These are phyloP conservation scores for Stropharia rugosoannulata DNA, from an alignment of 768 basidiomycete species.

Conservation along the genomic window DNA sequence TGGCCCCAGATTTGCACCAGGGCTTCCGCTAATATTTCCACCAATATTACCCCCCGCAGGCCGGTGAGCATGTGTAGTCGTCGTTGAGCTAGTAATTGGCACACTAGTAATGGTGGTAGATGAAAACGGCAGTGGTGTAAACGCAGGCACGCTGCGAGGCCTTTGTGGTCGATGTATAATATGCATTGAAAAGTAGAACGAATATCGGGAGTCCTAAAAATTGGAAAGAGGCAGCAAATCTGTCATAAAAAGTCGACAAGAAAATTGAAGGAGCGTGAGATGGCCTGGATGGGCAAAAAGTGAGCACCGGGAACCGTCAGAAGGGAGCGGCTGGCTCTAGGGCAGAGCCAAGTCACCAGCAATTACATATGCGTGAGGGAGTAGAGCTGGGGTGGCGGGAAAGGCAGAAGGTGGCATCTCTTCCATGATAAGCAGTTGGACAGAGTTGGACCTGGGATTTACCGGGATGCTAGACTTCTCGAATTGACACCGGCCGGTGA, in stretches of 20 bases:
- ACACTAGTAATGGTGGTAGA: neutral
- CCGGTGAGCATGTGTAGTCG: neutral
- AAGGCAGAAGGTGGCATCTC: neutral
- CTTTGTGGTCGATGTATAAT: neutral
- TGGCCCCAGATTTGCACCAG: neutral
- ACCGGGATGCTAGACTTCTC: neutral
- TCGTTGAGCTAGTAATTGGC: neutral
- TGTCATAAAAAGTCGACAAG: neutral
- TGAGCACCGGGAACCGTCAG: too few species aligned
- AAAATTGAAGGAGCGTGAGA: neutral
- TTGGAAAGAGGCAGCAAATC: neutral
- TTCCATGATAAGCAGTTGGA: neutral
- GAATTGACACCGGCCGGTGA: conserved; percentile 1
- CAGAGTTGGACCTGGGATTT: neutral
- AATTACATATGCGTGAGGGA: neutral
- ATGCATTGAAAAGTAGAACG: neutral
- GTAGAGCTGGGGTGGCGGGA: neutral
- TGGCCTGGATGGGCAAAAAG: neutral
- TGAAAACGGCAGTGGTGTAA: neutral
- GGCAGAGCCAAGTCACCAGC: neutral
- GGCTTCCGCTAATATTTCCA: neutral
- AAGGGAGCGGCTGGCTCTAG: neutral
- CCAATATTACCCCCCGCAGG: neutral
- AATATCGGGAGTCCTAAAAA: neutral
- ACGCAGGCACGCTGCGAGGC: neutral